phyloP scores from a whole-genome alignment of 2,329 filamentous ascomycete genomes.

The Podosphaera aphanis region DNA sequence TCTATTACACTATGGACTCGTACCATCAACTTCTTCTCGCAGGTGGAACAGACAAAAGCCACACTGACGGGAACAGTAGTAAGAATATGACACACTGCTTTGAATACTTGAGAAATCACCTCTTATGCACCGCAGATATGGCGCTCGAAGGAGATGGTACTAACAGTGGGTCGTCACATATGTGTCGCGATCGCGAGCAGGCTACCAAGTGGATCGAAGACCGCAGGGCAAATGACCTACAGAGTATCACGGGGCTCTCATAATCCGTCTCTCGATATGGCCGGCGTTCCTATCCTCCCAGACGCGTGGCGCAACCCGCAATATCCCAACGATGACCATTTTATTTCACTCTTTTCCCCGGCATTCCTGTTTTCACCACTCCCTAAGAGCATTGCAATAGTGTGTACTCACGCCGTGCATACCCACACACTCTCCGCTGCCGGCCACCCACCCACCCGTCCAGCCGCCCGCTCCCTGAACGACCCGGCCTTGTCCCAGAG shows the following conservation, averaged over 20 bases:
- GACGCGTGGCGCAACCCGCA: too few relatives aligned
- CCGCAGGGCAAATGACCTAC: constrained; percentile 15
- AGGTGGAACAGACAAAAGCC: constrained; percentile 10
- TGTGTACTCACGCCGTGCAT: too few relatives aligned
- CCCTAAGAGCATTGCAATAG: too few relatives aligned
- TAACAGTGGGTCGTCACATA: constrained; percentile 14
- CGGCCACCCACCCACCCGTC: too few relatives aligned
- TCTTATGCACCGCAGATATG: constrained; percentile 17
- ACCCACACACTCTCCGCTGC: too few relatives aligned
- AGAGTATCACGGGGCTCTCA: constrained; percentile 8
- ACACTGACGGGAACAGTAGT: constrained; percentile 12
- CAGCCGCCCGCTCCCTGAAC: too few relatives aligned
- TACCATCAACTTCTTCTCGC: constrained; percentile 16
- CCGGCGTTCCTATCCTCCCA: too few relatives aligned
- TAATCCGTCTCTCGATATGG: too few relatives aligned
- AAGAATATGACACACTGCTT: constrained; percentile 16
- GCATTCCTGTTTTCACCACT: too few relatives aligned
- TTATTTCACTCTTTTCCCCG: too few relatives aligned
- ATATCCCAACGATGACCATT: too few relatives aligned
- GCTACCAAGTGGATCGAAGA: constrained; percentile 16
- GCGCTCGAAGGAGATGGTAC: constrained; percentile 15
- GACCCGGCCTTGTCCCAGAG: too few relatives aligned
- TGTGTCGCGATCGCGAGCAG: constrained; percentile 15
- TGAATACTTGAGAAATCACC: constrained; percentile 16
- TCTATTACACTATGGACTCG: constrained; percentile 16